Conservation (phyloP, 2,329 filamentous ascomycete species). For the Sporothrix protearum region DNA sequence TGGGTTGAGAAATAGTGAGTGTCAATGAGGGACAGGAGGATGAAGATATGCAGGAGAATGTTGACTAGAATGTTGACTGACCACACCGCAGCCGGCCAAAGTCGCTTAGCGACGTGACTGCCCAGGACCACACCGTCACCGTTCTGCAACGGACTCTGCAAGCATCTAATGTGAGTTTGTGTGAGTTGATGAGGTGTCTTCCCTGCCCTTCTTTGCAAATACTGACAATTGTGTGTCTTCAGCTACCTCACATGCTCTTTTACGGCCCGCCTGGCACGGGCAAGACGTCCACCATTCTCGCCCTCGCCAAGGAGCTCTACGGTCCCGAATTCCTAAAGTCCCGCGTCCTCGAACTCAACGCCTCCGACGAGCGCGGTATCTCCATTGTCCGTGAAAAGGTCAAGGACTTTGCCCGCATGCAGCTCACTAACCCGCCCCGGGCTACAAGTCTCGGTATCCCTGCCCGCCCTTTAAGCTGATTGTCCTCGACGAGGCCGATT, state of each 20-base stretch:
- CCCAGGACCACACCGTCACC: slow-evolving; percentile 94
- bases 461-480: slow-evolving; percentile 99
- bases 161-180: slow-evolving; percentile 81
- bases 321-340: slow-evolving; percentile 89
- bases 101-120: slow-evolving; percentile 88
- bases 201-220: background rate
- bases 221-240: background rate
- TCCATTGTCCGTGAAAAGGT: slow-evolving; percentile 96
- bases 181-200: slow-evolving; percentile 41
- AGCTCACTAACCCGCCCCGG: slow-evolving; percentile 77
- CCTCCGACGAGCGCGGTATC: slow-evolving; percentile 97
- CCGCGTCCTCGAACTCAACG: slow-evolving; percentile 97
- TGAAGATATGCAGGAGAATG: background rate
- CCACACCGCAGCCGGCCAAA: slow-evolving; percentile 82
- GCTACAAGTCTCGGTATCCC: slow-evolving; percentile 70
- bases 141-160: slow-evolving; percentile 90
- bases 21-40: background rate
- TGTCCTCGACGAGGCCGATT: slow-evolving; percentile 95
- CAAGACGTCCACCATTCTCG: slow-evolving; percentile 96
- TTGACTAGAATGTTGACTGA: slow-evolving; percentile 34
- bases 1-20: slow-evolving; percentile 99
- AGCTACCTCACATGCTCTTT: slow-evolving; percentile 98
- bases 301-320: slow-evolving; percentile 94
- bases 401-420: slow-evolving; percentile 95
- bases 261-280: slow-evolving; percentile 96